Base-by-base conservation (phyloP, 257 asterid genomes). In the Solanum pinnatisectum region DNA sequence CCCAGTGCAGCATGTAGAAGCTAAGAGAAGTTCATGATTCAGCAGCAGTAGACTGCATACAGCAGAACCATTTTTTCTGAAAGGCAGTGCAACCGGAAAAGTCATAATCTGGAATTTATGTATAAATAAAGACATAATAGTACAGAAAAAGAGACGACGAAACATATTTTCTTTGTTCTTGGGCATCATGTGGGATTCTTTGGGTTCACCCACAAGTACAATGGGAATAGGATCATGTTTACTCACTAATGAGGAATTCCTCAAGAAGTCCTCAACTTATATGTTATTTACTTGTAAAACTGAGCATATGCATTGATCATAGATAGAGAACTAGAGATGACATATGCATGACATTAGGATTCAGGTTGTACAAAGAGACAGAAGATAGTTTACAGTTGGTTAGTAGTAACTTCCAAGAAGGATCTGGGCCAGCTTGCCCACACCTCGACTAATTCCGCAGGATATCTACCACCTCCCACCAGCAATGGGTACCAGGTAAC, bases 21-120 rank as follows among this genome's bases (percentile, higher is more conserved):
- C 76, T 33, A 59, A 88, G 59, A 32, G 84, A 87, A 56, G 88
- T 81, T 37, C 79, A 77, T 33, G 88, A 90, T 74, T 92, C 94
- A 1, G 92, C 92, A 27, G 91, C 72, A 71, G 93, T 91, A 76
- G 93, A 90, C 20, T 84, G 89, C 92, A 93, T 90, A 92, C 94
- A 93, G 94, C 95, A 93, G 77, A 93, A 92, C 95, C 95, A 93
- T 88, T 93, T 93, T 90, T 93, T 93, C 94, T 92, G 93, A 91
- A 90, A 89, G 84, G 63, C 36, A 52, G 78, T 33, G n/a, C 59
- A 74, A 10, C 33, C 42, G 0, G n/a, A 6, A 70, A 32, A 40
- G 70, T 88, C 83, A 88, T 40, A 76, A 78, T 67, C 67, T 84
- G 44, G 56, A 30, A 65, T 27, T 22, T 7, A 37, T 20, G 68